Percentiles rank a stretch among this genome's conserved stretches.
Conservation (phyloP, 345 rosid species). For the Eucalyptus pumila region DNA sequence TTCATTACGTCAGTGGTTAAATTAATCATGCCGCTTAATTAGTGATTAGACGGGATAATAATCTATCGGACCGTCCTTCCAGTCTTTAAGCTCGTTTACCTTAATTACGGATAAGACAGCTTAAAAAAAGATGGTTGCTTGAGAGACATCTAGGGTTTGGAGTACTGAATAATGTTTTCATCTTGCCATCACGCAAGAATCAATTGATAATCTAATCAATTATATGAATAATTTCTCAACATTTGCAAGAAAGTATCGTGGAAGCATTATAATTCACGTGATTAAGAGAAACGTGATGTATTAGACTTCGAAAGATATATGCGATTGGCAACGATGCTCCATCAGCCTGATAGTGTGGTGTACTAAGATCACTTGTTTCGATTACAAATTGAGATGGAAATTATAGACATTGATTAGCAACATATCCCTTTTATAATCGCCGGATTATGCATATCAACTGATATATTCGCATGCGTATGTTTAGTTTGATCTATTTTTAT, state of each 20-base stretch:
- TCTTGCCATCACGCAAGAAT: neutral
- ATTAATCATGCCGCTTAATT: neutral
- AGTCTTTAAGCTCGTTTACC: neutral
- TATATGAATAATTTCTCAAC: neutral
- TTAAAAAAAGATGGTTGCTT: neutral
- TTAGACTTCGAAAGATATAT: accelerated
- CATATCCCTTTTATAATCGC: neutral
- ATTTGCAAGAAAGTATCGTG: neutral
- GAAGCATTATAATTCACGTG: neutral
- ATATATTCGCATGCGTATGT: neutral
- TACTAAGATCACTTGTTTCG: neutral
- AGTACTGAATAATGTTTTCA: neutral
- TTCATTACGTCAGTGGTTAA: neutral
- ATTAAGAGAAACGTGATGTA: neutral
- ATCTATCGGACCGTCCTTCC: neutral
- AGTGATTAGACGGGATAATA: neutral
- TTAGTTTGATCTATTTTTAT: neutral
- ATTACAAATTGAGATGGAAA: neutral
- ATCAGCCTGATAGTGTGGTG: neutral
- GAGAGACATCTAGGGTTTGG: neutral
- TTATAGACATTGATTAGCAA: neutral
- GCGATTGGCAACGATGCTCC: neutral
- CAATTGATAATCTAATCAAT: neutral
- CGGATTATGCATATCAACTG: neutral
- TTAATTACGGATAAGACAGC: neutral